A percentile compares a stretch with the other conserved stretches of the same genome.
Evolutionary conservation across 306 rosid genomes (phyloP).

Genomic region (Quercus aquifolioides): DNA sequence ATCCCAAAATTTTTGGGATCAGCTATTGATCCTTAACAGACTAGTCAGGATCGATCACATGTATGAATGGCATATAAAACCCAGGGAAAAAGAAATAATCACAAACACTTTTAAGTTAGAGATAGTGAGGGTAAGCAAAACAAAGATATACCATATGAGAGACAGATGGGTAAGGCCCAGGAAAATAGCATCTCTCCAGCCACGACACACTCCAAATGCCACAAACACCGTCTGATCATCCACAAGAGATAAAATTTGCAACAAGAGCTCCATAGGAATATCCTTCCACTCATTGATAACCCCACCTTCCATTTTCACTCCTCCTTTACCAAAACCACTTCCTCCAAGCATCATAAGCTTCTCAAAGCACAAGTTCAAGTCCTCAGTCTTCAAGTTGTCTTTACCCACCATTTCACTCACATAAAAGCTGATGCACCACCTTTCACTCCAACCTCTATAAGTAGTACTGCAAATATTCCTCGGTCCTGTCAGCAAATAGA

Average conservation of each 20-base stretch:
- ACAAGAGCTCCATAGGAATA: conserved; percentile 88
- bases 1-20: no score
- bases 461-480: not conserved
- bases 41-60: no score
- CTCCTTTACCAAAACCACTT: conserved; percentile 25
- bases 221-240: conserved; percentile 72
- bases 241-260: conserved; percentile 70
- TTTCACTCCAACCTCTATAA: not conserved
- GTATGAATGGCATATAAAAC: not conserved
- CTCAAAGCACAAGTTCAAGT: conserved; percentile 77
- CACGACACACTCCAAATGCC: conserved; percentile 89
- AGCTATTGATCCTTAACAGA: no score
- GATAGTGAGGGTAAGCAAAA: not conserved
- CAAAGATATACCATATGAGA: conserved; percentile 62
- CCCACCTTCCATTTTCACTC: conserved; percentile 57
- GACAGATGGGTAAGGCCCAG: conserved; percentile 75
- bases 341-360: conserved; percentile 68
- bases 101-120: not conserved
- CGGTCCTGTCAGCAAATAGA: conserved; percentile 10
- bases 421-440: conserved; percentile 13
- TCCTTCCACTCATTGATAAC: conserved; percentile 75
- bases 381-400: conserved; percentile 54
- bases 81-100: not conserved
- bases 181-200: conserved; percentile 91
- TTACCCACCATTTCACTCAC: conserved; percentile 56